Percentiles rank a stretch among this genome's conserved stretches.
phyloP scores from a whole-genome alignment of 2,329 filamentous ascomycete genomes.

The Bipolaris sorokiniana region DNA sequence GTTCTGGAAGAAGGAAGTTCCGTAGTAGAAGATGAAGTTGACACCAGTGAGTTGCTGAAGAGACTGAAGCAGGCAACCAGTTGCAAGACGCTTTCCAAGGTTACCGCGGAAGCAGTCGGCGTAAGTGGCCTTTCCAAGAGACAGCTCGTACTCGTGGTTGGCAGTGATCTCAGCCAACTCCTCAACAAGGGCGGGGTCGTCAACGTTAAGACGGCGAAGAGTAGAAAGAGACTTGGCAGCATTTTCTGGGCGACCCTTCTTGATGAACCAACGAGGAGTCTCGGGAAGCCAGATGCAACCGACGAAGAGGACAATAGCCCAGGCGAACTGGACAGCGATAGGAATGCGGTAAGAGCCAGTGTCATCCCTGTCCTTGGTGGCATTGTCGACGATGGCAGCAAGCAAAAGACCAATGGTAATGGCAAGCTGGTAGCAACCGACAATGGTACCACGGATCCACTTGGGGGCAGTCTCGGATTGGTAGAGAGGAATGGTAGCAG shows the following conservation, averaged over 20 bases:
- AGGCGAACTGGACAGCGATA: conserved; percentile 75
- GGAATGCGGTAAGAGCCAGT: conserved; percentile 76
- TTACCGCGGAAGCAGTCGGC: conserved; percentile 55
- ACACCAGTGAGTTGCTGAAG: conserved; percentile 73
- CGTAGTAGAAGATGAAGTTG: conserved; percentile 54
- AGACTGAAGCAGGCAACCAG: conserved; percentile 76
- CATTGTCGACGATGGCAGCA: conserved; percentile 70
- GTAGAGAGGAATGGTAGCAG: conserved; percentile 65
- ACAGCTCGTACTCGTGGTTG: conserved; percentile 77
- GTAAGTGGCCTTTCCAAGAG: conserved; percentile 58
- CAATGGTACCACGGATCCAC: conserved; percentile 74
- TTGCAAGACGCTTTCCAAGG: conserved; percentile 67
- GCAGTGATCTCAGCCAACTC: conserved; percentile 69
- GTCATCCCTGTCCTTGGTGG: conserved; percentile 62
- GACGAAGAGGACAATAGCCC: conserved; percentile 71
- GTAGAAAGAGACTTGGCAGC: conserved; percentile 68
- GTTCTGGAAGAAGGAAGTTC: conserved; percentile 51
- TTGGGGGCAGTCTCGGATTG: conserved; percentile 75
- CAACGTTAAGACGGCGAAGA: conserved; percentile 65
- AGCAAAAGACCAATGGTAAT: conserved; percentile 75
- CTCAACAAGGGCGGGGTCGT: conserved; percentile 64
- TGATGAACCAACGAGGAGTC: conserved; percentile 75
- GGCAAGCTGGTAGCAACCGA: conserved; percentile 71
- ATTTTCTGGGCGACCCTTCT: conserved; percentile 64
- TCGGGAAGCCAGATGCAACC: conserved; percentile 71